Evolutionary conservation across 1,139 yeast species (phyloP).

Genomic region (Candida pseudocylindracea): DNA sequence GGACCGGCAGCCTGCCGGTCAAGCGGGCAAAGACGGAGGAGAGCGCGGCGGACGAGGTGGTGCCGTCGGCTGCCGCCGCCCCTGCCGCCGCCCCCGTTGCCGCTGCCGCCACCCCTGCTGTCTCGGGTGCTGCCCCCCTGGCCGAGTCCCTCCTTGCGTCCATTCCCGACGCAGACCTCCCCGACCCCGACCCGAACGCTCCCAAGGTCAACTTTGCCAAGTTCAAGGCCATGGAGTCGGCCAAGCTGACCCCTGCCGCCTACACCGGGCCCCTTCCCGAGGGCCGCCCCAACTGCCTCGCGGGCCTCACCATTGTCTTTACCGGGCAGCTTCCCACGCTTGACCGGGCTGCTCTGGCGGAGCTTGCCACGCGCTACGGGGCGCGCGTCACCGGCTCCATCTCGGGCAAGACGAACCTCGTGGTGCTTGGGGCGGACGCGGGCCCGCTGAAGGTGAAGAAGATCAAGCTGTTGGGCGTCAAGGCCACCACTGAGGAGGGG

Average conservation of each 20-base stretch:
- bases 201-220: not conserved
- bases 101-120: too few relatives aligned
- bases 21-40: too few relatives aligned
- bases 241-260: not conserved
- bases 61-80: too few relatives aligned
- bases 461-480: constrained; percentile 48
- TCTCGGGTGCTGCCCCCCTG: too few relatives aligned
- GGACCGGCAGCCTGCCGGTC: too few relatives aligned
- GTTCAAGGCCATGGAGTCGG: not conserved
- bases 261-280: constrained; percentile 21
- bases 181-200: not conserved
- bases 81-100: too few relatives aligned
- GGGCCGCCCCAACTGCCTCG: constrained; percentile 64
- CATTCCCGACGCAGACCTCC: constrained; percentile 1
- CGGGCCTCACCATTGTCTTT: constrained; percentile 80
- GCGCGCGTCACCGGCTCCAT: constrained; percentile 86
- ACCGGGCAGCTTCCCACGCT: constrained; percentile 75
- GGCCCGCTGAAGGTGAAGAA: constrained; percentile 88
- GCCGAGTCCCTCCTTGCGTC: not conserved
- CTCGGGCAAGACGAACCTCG: constrained; percentile 68
- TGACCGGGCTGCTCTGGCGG: constrained; percentile 57
- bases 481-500: constrained; percentile 77
- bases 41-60: too few relatives aligned
- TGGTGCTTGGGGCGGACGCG: constrained; percentile 87
- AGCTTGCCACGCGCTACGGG: constrained; percentile 66